Evolutionary conservation across 768 basidiomycete species (phyloP).

Genomic region (Boletus subparvulus): DNA sequence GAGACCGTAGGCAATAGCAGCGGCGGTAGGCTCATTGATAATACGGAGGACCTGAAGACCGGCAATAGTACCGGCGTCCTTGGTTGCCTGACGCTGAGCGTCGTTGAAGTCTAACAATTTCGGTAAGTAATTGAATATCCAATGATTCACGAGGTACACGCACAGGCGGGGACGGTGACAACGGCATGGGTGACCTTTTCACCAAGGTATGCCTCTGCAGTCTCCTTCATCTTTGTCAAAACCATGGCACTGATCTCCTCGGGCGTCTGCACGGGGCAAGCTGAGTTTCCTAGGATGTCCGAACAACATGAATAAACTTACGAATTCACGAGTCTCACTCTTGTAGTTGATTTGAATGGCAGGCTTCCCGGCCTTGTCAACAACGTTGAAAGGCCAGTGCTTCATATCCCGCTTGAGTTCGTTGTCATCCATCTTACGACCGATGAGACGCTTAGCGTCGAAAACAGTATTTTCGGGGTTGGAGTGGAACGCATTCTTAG

Average conservation of each 20-base stretch:
- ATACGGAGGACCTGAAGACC: slow-evolving; percentile 95
- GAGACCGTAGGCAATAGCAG: slow-evolving; percentile 97
- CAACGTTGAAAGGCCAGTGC: slow-evolving; percentile 88
- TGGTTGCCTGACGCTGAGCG: slow-evolving; percentile 98
- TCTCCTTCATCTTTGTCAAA: slow-evolving; percentile 98
- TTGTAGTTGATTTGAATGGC: slow-evolving; percentile 75
- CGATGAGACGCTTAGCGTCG: slow-evolving; percentile 94
- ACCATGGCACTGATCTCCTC: slow-evolving; percentile 98
- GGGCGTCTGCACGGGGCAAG: slow-evolving; percentile 56
- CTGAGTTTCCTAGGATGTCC: neutral
- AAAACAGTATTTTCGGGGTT: slow-evolving; percentile 95
- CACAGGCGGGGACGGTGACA: slow-evolving; percentile 95
- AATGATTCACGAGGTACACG: slow-evolving; percentile 25
- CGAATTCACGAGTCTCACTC: slow-evolving; percentile 78
- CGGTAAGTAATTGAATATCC: neutral
- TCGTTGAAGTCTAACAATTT: slow-evolving; percentile 91
- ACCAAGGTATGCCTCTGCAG: slow-evolving; percentile 96
- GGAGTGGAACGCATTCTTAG: slow-evolving; percentile 93
- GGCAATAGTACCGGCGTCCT: slow-evolving; percentile 94
- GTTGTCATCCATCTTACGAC: slow-evolving; percentile 77
- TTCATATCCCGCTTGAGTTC: slow-evolving; percentile 83
- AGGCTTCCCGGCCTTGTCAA: slow-evolving; percentile 81
- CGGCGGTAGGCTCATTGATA: slow-evolving; percentile 97
- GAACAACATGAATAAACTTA: slow-evolving; percentile 40
- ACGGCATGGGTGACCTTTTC: slow-evolving; percentile 96